Conservation (phyloP, 2,329 filamentous ascomycete genomes). For the Arachnopeziza araneosa region DNA sequence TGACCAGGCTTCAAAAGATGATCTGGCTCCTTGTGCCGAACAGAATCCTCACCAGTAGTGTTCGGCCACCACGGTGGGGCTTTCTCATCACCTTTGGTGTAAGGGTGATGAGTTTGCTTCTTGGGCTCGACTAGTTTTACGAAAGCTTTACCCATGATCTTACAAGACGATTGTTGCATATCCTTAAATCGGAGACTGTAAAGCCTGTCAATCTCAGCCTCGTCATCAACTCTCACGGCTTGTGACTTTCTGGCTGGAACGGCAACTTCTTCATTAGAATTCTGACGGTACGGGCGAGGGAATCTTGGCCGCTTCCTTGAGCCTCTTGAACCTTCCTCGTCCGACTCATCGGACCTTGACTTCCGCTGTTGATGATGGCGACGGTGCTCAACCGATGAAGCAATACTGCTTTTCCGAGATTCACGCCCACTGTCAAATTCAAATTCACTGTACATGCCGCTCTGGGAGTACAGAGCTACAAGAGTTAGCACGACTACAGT, state of each 20-base stretch:
- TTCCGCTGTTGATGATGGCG: conserved; percentile 2
- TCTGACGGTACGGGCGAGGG: conserved; percentile 7
- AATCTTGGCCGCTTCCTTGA: conserved; percentile 21
- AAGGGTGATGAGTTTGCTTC: conserved; percentile 70
- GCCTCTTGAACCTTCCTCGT: conserved; percentile 15
- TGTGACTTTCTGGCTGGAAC: conserved; percentile 21
- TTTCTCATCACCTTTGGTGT: conserved; percentile 58
- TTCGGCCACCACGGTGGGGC: conserved; percentile 62
- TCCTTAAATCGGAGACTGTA: conserved; percentile 58
- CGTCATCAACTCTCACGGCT: conserved; percentile 47
- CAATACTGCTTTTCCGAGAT: conserved; percentile 7
- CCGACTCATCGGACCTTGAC: conserved; percentile 20
- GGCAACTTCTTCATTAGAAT: conserved; percentile 15
- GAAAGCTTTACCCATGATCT: conserved; percentile 69
- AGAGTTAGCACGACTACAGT: neutral
- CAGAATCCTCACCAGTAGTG: conserved; percentile 49
- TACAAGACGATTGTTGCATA: conserved; percentile 66
- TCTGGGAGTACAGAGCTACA: neutral
- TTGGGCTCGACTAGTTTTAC: conserved; percentile 71
- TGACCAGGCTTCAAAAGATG: conserved; percentile 64
- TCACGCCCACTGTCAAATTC: conserved; percentile 13
- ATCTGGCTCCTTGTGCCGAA: conserved; percentile 68
- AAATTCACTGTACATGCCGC: conserved; percentile 15
- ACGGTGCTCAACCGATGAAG: neutral
- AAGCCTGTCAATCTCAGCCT: conserved; percentile 50